Evolutionary conservation across 352 stramenopile genomes (phyloP).

Genomic region (Globisporangium paddicum): DNA sequence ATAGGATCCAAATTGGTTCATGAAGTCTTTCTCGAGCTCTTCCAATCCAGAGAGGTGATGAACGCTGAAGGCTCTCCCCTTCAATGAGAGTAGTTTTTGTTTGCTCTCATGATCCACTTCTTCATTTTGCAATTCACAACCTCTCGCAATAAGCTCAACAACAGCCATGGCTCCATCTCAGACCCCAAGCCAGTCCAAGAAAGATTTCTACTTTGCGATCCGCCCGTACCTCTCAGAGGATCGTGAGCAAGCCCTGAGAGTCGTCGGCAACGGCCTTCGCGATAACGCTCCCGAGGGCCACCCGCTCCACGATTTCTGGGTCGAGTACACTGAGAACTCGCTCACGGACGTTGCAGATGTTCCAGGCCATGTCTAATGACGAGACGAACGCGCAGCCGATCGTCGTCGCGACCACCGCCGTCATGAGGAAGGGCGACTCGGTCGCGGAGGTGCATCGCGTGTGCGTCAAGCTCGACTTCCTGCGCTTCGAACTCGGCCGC

Average conservation of each 20-base stretch:
- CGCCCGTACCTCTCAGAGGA: slow-evolving; percentile 9
- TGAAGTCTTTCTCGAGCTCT: too few relatives aligned
- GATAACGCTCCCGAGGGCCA: not conserved
- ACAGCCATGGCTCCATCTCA: not conserved
- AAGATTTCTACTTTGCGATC: slow-evolving; percentile 7
- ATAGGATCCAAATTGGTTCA: too few relatives aligned
- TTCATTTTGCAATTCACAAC: not conserved
- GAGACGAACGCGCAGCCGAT: not conserved
- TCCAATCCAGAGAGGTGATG: too few relatives aligned
- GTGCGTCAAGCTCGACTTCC: slow-evolving; percentile 10
- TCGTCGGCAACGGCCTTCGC: slow-evolving; percentile 7
- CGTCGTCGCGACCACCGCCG: not conserved
- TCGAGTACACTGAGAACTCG: not conserved
- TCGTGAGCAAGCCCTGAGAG: not conserved
- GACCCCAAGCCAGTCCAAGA: not conserved
- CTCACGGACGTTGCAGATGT: slow-evolving; percentile 11
- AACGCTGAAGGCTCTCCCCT: too few relatives aligned
- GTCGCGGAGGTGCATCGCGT: slow-evolving; percentile 2
- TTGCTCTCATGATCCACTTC: not conserved
- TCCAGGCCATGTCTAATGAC: not conserved
- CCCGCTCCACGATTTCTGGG: not conserved
- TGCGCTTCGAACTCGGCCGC: slow-evolving; percentile 12
- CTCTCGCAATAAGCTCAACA: not conserved
- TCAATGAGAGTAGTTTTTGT: too few relatives aligned
- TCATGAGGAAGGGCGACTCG: not conserved